phyloP scores from a whole-genome alignment of 75 land plant species.

The Pseudotsuga menziesii region DNA sequence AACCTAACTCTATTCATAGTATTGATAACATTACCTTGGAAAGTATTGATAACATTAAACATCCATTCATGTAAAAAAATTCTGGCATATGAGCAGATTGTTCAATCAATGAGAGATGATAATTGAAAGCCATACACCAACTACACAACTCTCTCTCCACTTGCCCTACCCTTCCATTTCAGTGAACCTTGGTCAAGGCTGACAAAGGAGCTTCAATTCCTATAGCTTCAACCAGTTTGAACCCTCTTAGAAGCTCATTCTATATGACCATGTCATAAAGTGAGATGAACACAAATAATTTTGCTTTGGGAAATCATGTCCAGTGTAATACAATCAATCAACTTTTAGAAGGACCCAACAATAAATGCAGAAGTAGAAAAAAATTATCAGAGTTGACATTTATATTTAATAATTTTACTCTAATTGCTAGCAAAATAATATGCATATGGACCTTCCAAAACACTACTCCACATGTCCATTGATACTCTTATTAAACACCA shows the following conservation, averaged over 20 bases:
- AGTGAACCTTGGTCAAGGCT: not conserved
- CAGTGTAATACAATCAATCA: not conserved
- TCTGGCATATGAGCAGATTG: not conserved
- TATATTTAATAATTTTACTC: not conserved
- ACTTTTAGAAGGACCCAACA: not conserved
- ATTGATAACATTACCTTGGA: too few species aligned
- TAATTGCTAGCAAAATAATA: not conserved
- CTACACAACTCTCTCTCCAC: not conserved
- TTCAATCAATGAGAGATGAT: not conserved
- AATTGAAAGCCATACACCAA: not conserved
- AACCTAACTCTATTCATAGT: not conserved
- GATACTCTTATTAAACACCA: not conserved
- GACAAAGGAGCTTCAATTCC: too few species aligned
- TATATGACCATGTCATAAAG: not conserved
- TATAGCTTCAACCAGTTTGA: not conserved
- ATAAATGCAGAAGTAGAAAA: not conserved
- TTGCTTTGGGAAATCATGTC: too few species aligned
- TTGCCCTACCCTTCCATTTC: not conserved
- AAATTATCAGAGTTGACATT: not conserved
- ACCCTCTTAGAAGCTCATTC: not conserved
- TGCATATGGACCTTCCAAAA: not conserved
- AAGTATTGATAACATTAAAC: too few species aligned
- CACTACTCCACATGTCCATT: not conserved
- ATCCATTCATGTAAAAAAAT: not conserved
- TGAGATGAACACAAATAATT: too few species aligned